These are phyloP conservation scores for Kazachstania sp. DNA, from an alignment of 1,139 yeast genomes.

Conservation along the genomic window DNA sequence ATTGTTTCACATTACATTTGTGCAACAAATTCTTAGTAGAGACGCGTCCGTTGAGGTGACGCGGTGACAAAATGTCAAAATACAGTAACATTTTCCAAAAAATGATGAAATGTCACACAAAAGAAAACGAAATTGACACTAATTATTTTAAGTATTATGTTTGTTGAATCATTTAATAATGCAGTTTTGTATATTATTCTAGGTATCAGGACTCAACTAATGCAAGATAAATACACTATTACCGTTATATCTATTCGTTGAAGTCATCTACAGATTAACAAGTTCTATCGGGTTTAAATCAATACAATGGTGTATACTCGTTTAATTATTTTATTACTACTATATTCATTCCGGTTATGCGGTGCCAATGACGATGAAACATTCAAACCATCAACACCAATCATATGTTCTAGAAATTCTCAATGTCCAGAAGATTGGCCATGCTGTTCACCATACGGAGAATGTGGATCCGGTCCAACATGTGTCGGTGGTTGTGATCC, in stretches of 20 bases:
- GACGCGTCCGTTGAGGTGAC: too few species aligned
- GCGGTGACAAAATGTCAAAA: too few species aligned
- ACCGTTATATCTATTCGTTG: too few species aligned
- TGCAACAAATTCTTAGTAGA: neutral
- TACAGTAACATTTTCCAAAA: neutral
- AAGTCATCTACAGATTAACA: too few species aligned
- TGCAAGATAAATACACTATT: too few species aligned
- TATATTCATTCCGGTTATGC: neutral
- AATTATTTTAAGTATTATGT: too few species aligned
- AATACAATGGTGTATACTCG: too few species aligned
- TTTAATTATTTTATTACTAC: too few species aligned
- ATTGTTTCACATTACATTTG: neutral
- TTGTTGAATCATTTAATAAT: too few species aligned
- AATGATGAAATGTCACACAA: neutral
- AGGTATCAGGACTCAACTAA: too few species aligned
- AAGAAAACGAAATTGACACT: neutral
- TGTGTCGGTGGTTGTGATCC: slow-evolving; percentile 84
- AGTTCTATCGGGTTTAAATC: too few species aligned
- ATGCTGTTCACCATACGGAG: slow-evolving; percentile 77
- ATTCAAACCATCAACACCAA: slow-evolving; percentile 20
- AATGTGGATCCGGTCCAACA: slow-evolving; percentile 73
- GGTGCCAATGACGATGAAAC: slow-evolving; percentile 7
- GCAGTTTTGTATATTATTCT: too few species aligned
- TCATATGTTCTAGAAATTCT: slow-evolving; percentile 41
- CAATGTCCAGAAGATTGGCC: slow-evolving; percentile 65